Base-by-base conservation (phyloP, 768 basidiomycete genomes). In the Terana coerulea region DNA sequence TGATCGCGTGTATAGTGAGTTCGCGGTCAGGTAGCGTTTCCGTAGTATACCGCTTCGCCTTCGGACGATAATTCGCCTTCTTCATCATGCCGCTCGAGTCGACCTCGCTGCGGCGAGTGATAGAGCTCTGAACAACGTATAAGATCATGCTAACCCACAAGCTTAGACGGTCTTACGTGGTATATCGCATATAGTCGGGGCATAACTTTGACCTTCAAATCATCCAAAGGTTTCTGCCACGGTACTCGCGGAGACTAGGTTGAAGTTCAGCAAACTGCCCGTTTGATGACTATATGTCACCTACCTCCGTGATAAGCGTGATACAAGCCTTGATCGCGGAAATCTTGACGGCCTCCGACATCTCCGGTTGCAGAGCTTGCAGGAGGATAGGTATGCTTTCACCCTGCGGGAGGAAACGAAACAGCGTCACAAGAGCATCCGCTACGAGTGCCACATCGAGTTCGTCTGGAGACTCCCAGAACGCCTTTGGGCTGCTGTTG, bases 281-380 rank as follows among this genome's bases (percentile, higher is more conserved):
- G 9, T 26, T 6, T 26, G 33, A 17, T 12, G 3, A 34, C 30
- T 10, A 54, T 26, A 51, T 15, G 12, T 29, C n/a, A 59, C 69
- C 51, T 60, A 83, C 86, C 72, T 94, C 90, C 47, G 80, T 74
- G 6, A 77, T 71, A 28, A 92, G 63, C 0, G 82, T 87, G 34
- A 88, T 67, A 58, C 78, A 83, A 2, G 91, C 88, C 55, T 85
- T 82, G 48, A 93, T 74, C 2, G 78, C 91, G 52, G 81, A 80
- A 10, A 86, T 79, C 71, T 93, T 93, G 58, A 90, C 80, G 1
- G 86, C 85, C 22, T 91, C 88, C 1, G 88, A 86, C 26, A 86
- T 79, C 59, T 91, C 87, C 8, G 90, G 81, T 49, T 86, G 82
- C 35, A 91, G 63, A 55, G 89, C 88, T 12, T 72, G 71, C 19